phyloP scores from a whole-genome alignment of 371 early-diverging fungal genomes.

The Mucor racemosus region DNA sequence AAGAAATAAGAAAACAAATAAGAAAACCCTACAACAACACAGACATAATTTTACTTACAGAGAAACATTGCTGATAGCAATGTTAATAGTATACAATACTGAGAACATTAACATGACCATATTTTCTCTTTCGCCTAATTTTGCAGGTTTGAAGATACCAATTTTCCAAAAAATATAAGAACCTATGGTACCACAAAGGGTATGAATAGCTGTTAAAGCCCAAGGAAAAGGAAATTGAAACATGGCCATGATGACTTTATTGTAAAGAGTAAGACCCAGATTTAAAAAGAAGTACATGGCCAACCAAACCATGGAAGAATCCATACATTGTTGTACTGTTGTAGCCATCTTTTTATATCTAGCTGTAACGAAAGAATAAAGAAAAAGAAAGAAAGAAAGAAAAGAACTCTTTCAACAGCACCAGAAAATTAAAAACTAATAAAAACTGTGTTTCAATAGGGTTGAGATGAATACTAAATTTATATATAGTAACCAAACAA shows the following conservation, averaged over 20 bases:
- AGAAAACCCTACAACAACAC: background rate
- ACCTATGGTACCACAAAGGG: slow-evolving; percentile 74
- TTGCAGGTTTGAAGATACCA: slow-evolving; percentile 66
- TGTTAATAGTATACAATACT: slow-evolving; percentile 87
- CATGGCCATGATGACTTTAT: slow-evolving; percentile 81
- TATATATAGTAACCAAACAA: background rate
- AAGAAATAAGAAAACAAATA: background rate
- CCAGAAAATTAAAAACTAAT: background rate
- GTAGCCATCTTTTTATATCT: slow-evolving; percentile 13
- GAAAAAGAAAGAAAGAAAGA: background rate
- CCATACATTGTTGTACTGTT: slow-evolving; percentile 26
- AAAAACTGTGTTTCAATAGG: slow-evolving; percentile 9
- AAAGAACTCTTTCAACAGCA: too few relatives aligned
- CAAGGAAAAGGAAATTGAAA: slow-evolving; percentile 86
- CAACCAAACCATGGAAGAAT: slow-evolving; percentile 66
- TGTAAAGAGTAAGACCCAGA: slow-evolving; percentile 82
- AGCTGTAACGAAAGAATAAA: background rate
- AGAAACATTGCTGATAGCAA: slow-evolving; percentile 87
- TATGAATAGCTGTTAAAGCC: slow-evolving; percentile 88
- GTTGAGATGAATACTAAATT: background rate
- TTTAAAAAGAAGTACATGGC: slow-evolving; percentile 80
- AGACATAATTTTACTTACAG: slow-evolving; percentile 58
- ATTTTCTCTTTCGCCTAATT: slow-evolving; percentile 67
- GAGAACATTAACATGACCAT: slow-evolving; percentile 81
- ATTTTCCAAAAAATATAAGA: slow-evolving; percentile 55